These are phyloP conservation scores for Colletotrichum phormii DNA, from an alignment of 2,329 filamentous ascomycete species.

Conservation along the genomic window DNA sequence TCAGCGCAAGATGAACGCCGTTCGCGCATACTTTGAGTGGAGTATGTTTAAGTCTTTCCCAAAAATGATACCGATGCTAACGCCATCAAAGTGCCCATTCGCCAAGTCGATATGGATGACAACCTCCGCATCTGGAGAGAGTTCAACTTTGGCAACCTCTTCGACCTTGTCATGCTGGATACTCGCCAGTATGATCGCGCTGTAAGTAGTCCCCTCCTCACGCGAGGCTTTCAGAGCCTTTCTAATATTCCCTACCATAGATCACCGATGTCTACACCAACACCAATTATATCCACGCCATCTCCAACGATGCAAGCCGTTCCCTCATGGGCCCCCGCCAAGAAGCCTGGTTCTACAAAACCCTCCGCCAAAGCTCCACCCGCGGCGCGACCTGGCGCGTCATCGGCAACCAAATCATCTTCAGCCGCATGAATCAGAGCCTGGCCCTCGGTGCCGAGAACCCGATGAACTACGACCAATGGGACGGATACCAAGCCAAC, in stretches of 20 bases:
- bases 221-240: rapidly evolving
- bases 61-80: neutral
- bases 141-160: conserved; percentile 73
- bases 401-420: conserved; percentile 78
- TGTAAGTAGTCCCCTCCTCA: neutral
- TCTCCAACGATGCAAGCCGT: conserved; percentile 74
- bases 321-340: conserved; percentile 78
- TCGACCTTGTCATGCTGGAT: conserved; percentile 77
- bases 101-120: conserved; percentile 75
- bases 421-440: conserved; percentile 56
- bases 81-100: conserved; percentile 17
- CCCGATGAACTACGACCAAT: conserved; percentile 64
- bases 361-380: conserved; percentile 66
- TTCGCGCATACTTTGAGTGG: conserved; percentile 78
- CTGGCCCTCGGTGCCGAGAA: conserved; percentile 44
- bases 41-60: conserved; percentile 26
- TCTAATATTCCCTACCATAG: neutral
- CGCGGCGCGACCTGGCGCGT: conserved; percentile 78
- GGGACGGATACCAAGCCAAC: conserved; percentile 74
- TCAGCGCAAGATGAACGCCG: conserved; percentile 79
- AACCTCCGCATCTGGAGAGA: conserved; percentile 76
- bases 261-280: conserved; percentile 63
- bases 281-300: conserved; percentile 68
- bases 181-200: conserved; percentile 74
- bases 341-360: conserved; percentile 79